Percentiles rank a stretch among this genome's conserved stretches.
Conservation (phyloP, 345 rosid species). For the Ceriops tagal region DNA sequence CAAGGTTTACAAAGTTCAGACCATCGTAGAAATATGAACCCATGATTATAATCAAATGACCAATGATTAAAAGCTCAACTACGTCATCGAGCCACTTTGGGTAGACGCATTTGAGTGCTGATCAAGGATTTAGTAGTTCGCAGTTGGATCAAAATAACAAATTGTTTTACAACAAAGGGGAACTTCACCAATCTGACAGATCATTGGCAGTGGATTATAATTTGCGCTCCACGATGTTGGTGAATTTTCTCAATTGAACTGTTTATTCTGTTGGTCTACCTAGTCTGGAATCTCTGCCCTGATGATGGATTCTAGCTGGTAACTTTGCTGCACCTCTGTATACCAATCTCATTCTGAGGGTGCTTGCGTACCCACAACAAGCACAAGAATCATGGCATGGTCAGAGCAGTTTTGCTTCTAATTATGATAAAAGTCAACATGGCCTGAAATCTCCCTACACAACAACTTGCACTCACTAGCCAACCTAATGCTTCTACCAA, state of each 20-base stretch:
- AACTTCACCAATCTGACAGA: not conserved
- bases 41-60: too few species aligned
- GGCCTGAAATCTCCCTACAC: slow-evolving; percentile 77
- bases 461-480: slow-evolving; percentile 59
- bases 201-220: not conserved
- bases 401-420: not conserved
- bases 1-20: too few species aligned
- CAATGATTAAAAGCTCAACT: not conserved
- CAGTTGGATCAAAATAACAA: not conserved
- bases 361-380: too few species aligned
- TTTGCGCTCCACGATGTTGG: not conserved
- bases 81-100: not conserved
- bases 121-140: not conserved
- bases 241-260: not conserved
- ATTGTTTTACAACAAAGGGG: not conserved
- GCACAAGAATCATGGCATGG: not conserved
- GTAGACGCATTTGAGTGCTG: not conserved
- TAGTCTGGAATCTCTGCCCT: too few species aligned
- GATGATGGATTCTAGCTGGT: too few species aligned
- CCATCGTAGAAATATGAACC: too few species aligned
- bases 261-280: too few species aligned
- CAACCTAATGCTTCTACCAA: slow-evolving; percentile 54
- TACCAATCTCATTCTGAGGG: too few species aligned
- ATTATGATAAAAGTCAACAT: slow-evolving; percentile 46
- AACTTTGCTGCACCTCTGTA: not conserved